Conservation (phyloP, 371 early-diverging fungal species). For the Mortierella sp. region DNA sequence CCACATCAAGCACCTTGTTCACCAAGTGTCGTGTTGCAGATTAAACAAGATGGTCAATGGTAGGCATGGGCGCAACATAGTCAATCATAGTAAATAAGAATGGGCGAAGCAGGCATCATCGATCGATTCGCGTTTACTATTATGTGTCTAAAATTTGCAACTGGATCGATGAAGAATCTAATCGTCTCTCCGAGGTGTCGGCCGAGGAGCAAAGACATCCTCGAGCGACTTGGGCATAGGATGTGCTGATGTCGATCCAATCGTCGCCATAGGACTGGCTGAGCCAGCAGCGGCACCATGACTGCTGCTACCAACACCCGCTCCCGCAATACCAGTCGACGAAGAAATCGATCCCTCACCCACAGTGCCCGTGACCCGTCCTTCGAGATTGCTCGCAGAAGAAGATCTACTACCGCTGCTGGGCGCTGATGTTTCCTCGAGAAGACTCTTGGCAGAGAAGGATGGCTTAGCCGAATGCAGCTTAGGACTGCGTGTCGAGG, state of each 20-base stretch:
- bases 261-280: conserved; percentile 15
- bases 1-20: too few relatives aligned
- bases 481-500: neutral
- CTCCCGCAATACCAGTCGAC: conserved; percentile 1
- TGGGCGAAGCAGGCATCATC: too few relatives aligned
- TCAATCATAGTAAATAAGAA: too few relatives aligned
- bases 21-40: too few relatives aligned
- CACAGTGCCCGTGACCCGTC: neutral
- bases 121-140: too few relatives aligned
- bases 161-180: neutral
- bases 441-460: neutral
- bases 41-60: too few relatives aligned
- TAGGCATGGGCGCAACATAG: too few relatives aligned
- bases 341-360: conserved; percentile 11
- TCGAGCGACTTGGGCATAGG: conserved; percentile 12
- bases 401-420: conserved; percentile 7
- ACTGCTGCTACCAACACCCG: neutral
- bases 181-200: conserved; percentile 19
- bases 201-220: conserved; percentile 52
- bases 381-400: conserved; percentile 8
- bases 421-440: neutral
- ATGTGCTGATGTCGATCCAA: conserved; percentile 14
- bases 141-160: neutral
- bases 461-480: conserved; percentile 9
- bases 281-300: neutral